Conservation (phyloP, 345 rosid genomes). For the Garcia nutans region DNA sequence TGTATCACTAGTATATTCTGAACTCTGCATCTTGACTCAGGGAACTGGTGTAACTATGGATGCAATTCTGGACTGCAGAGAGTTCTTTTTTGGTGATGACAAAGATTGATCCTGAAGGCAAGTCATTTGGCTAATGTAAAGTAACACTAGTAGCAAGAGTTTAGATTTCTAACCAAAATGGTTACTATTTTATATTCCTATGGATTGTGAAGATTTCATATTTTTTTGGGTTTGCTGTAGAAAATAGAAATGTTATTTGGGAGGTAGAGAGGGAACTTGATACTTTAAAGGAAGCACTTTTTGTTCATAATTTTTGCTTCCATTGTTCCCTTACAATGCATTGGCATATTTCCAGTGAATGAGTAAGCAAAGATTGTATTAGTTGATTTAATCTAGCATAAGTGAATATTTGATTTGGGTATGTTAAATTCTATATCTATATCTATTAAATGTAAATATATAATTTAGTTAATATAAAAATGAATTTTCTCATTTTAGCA, state of each 20-base stretch:
- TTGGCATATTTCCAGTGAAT: too few species aligned
- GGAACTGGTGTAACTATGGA: conserved; percentile 22
- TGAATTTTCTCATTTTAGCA: too few species aligned
- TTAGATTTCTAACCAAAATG: neutral
- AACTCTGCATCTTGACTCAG: conserved; percentile 7
- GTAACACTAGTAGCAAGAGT: conserved; percentile 15
- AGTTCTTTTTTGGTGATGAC: neutral
- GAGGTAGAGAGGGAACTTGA: neutral
- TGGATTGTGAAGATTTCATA: neutral
- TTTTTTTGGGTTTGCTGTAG: conserved; percentile 7
- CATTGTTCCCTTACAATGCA: neutral
- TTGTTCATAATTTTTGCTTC: neutral
- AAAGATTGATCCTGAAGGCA: conserved; percentile 11
- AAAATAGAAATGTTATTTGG: neutral
- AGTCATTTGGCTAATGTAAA: conserved; percentile 33
- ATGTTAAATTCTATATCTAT: too few species aligned
- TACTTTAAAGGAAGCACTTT: neutral
- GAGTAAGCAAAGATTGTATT: too few species aligned
- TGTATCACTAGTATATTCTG: neutral
- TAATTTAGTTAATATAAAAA: too few species aligned
- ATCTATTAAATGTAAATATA: too few species aligned
- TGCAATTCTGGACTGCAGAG: neutral
- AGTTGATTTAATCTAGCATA: too few species aligned
- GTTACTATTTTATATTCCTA: neutral
- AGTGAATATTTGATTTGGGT: too few species aligned